phyloP scores from a whole-genome alignment of 805 yeast genomes.

The Kregervanrija fluxuum region DNA sequence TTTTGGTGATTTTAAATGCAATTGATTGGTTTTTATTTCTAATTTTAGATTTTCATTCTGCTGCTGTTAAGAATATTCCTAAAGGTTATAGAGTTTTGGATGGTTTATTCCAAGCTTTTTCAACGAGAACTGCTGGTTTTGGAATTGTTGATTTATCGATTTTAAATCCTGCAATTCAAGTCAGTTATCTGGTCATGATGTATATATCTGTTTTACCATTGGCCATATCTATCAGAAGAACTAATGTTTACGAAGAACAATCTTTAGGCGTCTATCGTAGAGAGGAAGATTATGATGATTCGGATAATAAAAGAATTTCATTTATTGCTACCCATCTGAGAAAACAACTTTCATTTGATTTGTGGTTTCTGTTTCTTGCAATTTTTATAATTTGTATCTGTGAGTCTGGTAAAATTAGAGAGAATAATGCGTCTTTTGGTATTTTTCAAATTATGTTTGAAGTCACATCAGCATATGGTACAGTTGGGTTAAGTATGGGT shows the following conservation, averaged over 20 bases:
- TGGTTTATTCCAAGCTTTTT: constrained; percentile 85
- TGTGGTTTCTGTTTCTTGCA: constrained; percentile 89
- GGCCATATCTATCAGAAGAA: constrained; percentile 93
- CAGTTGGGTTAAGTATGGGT: constrained; percentile 89
- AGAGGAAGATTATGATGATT: constrained; percentile 25
- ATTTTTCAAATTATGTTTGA: constrained; percentile 78
- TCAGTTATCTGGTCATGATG: constrained; percentile 95
- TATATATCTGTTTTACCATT: constrained; percentile 93
- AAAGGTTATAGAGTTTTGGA: constrained; percentile 66
- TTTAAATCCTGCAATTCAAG: constrained; percentile 87
- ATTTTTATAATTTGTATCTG: constrained; percentile 80
- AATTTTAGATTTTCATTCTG: constrained; percentile 59
- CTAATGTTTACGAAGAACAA: constrained; percentile 97
- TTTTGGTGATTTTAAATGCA: constrained; percentile 63
- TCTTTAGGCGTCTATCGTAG: constrained; percentile 76
- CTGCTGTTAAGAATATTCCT: constrained; percentile 44
- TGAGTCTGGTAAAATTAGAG: constrained; percentile 59
- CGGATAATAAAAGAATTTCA: constrained; percentile 38
- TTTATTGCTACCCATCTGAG: constrained; percentile 85
- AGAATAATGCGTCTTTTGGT: constrained; percentile 42
- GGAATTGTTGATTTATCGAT: constrained; percentile 59
- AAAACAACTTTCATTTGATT: constrained; percentile 85
- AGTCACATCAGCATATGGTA: constrained; percentile 91
- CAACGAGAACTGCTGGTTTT: constrained; percentile 94
- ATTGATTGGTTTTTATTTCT: constrained; percentile 77